Evolutionary conservation across 257 asterid genomes (phyloP).

Genomic region (Ophiorrhiza pumila): DNA sequence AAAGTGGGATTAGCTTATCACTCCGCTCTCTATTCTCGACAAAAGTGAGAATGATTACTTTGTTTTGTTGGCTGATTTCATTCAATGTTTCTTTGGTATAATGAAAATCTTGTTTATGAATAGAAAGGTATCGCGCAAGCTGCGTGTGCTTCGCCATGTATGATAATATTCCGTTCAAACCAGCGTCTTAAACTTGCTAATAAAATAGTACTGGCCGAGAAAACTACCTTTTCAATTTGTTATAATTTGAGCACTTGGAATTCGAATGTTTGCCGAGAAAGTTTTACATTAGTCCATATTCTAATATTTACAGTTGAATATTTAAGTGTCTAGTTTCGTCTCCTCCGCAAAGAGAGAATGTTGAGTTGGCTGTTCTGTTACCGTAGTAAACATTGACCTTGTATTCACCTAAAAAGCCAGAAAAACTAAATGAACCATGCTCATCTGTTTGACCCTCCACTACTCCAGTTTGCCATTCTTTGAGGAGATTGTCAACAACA

Average conservation of each 20-base stretch:
- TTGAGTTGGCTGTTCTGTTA: constrained; percentile 30
- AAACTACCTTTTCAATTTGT: too few relatives aligned
- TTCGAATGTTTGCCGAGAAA: too few relatives aligned
- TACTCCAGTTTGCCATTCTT: constrained; percentile 54
- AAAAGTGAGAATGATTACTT: not conserved
- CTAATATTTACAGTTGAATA: constrained; percentile 29
- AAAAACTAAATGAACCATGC: constrained; percentile 39
- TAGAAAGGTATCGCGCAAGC: not conserved
- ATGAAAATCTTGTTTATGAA: not conserved
- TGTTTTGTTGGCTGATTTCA: not conserved
- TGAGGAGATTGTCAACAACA: constrained; percentile 38
- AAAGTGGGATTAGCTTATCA: constrained; percentile 18
- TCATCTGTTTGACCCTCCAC: constrained; percentile 44
- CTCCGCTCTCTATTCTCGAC: not conserved
- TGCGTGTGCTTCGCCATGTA: not conserved
- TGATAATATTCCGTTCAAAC: not conserved
- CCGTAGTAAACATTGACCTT: constrained; percentile 27
- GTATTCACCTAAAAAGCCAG: constrained; percentile 54
- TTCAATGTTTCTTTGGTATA: not conserved
- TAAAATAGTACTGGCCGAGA: too few relatives aligned
- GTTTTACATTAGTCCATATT: not conserved
- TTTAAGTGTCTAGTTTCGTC: constrained; percentile 44
- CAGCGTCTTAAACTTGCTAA: not conserved
- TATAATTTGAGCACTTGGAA: too few relatives aligned
- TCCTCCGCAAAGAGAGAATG: constrained; percentile 35